Conservation (phyloP, 306 rosid species). For the Cicer judaicum region DNA sequence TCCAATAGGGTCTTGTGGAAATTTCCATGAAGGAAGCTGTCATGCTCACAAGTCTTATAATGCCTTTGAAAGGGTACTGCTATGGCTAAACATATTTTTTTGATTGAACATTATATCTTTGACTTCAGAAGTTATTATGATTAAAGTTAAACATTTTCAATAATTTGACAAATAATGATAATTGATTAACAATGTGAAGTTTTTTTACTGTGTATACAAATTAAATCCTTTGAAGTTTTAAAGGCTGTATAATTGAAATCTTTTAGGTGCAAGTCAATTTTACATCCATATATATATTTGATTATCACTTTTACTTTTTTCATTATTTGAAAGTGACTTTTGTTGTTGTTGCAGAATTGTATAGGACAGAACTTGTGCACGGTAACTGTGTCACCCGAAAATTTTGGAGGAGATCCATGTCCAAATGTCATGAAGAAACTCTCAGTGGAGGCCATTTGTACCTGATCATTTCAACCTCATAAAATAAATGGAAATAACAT, state of each 20-base stretch:
- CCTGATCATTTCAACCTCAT: constrained; percentile 54
- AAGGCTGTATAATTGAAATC: background rate
- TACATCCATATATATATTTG: background rate
- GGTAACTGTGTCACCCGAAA: constrained; percentile 76
- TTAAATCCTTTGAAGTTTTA: background rate
- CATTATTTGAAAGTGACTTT: constrained; percentile 15
- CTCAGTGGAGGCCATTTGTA: constrained; percentile 87
- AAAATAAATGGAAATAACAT: constrained; percentile 39
- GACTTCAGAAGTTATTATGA: background rate
- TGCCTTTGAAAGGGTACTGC: constrained; percentile 75
- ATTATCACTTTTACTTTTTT: constrained; percentile 9
- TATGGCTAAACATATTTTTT: background rate
- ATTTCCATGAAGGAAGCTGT: constrained; percentile 83
- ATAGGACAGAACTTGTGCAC: constrained; percentile 81
- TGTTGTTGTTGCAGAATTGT: constrained; percentile 71
- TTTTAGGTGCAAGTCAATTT: constrained; percentile 17
- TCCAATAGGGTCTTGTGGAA: constrained; percentile 88
- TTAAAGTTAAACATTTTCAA: too few relatives aligned
- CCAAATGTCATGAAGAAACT: constrained; percentile 94
- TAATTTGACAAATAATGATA: too few relatives aligned
- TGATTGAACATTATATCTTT: background rate
- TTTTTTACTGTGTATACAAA: background rate
- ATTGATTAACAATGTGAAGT: too few relatives aligned
- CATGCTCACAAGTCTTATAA: constrained; percentile 92
- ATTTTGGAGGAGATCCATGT: constrained; percentile 98